Base-by-base conservation (phyloP, 2,329 filamentous ascomycete genomes). In the Paecilomyces fulvus region DNA sequence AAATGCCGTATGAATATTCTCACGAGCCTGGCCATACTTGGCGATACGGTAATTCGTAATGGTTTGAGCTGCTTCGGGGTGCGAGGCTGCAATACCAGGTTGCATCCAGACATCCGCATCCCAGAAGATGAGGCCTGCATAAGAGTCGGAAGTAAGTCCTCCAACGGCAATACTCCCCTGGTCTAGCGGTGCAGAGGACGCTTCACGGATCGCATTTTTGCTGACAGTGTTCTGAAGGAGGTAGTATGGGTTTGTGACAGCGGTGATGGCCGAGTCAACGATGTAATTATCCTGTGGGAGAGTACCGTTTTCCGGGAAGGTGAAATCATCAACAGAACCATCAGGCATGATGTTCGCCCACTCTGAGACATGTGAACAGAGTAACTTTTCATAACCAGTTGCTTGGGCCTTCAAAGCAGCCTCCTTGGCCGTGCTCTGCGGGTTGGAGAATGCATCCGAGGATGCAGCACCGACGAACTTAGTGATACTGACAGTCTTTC, bases 391-490 rank as follows among this genome's bases (percentile, higher is more conserved):
- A 61, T 81, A 89, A 0, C 86, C 87, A 30, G 71, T 71, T 4
- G 70, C 63, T 55, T 77, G 73, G 43, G 77, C 85, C 1, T 71
- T 68, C 5, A 74, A 64, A 0, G 81, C 83, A 1, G 84, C 85
- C 5, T 77, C 67, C 56, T 76, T 75, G 1, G 87, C 87, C 1
- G 78, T 75, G 1, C 67, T 63, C 56, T 80, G 73, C 0, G 86
- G 81, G 59, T 86, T 72, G 0, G 72, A 59, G 64, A 89, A 90
- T 0, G 84, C 86, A 68, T 90, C 87, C 0, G 80, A 81, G 1
- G 86, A 88, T 3, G 87, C 86, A 52, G 78, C 80, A 28, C 87
- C 87, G 14, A 90, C 78, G 61, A 80, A 89, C 64, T 90, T 90
- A 51, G 78, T 81, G 50, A 89, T 70, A 1, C 76, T 80, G 2